Base-by-base conservation (phyloP, 257 asterid genomes). In the Anisodus acutangulus region DNA sequence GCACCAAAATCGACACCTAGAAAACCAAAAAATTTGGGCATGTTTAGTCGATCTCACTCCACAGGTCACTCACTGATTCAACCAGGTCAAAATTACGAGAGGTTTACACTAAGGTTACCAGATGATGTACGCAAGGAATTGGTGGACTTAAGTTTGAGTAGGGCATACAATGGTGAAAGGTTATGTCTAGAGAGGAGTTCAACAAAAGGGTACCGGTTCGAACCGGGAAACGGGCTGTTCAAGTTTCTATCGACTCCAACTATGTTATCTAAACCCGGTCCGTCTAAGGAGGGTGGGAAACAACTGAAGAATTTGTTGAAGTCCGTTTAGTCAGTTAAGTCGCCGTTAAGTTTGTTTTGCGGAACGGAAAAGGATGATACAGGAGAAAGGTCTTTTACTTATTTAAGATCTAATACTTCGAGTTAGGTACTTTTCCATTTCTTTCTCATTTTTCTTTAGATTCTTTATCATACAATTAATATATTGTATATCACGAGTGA, bases 21-120 rank as follows among this genome's bases (percentile, higher is more conserved):
- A 68, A 54, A 45, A 6, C 22, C 84, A 2, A 39, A 57, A 41
- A 31, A 58, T 0, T 10, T 41, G 17, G 81, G 78, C 4, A 86
- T 78, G 78, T 71, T 85, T 8, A 78, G 37, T 1, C 82, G 91
- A 60, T 84, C 91, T 31, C 81, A 87, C 70, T 85, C 91, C 0
- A 87, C 87, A 2, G 89, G 91, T 62, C 90, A 89, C 58, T 67
- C 86, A n/a, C n/a, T 74, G 41, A 39, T 87, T 86, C 90, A 71
- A 57, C 86, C 83, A 0, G 86, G 83, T 16, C 84, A 82, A 7
- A 70, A 87, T 59, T 78, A 26, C 37, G 90, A 89, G 67, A 81
- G 88, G 79, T 89, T 84, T 70, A 89, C 90, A 0, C 70, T 89
- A 68, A 87, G 87, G 43, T 60, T 89, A 53, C 88, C 91, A 1